Percentiles rank a stretch among this genome's conserved stretches.
phyloP scores from a whole-genome alignment of 1,284 basidiomycete genomes.

The Marasmius oreades region DNA sequence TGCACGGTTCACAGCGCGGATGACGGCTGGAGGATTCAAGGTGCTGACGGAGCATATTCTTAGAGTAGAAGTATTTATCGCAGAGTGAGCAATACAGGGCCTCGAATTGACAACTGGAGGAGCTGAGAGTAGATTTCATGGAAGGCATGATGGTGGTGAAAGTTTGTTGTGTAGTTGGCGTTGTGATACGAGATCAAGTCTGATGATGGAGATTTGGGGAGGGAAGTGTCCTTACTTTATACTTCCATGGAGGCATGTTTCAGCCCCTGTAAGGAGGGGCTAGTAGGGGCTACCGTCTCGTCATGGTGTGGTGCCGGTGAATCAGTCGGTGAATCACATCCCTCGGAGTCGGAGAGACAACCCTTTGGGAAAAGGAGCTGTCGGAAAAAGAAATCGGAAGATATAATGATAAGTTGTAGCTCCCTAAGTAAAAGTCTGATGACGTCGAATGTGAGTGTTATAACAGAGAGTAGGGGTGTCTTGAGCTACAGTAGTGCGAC shows the following conservation, averaged over 20 bases:
- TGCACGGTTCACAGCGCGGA: conserved; percentile 7
- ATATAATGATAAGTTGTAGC: too few relatives aligned
- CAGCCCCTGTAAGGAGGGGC: not conserved
- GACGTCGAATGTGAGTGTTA: not conserved
- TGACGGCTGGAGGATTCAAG: not conserved
- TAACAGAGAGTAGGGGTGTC: not conserved
- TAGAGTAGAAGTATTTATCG: conserved; percentile 2
- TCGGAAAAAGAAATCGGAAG: not conserved
- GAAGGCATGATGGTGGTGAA: not conserved
- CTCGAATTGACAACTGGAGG: conserved; percentile 1
- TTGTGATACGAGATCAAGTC: too few relatives aligned
- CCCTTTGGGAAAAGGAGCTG: not conserved
- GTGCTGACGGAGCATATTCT: conserved; percentile 2
- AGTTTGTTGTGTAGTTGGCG: not conserved
- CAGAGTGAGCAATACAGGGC: conserved; percentile 9
- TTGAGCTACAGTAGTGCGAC: not conserved
- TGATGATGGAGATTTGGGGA: not conserved
- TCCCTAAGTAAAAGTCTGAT: too few relatives aligned
- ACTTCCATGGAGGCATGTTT: not conserved
- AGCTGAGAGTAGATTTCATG: not conserved
- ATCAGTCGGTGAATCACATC: not conserved
- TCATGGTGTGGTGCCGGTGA: not conserved
- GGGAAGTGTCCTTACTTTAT: not conserved
- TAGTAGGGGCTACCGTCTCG: too few relatives aligned
- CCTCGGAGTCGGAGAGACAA: not conserved